Percentiles rank a stretch among this genome's conserved stretches.
Conservation (phyloP, 1,284 basidiomycete genomes). For the Ganoderma lucidum region DNA sequence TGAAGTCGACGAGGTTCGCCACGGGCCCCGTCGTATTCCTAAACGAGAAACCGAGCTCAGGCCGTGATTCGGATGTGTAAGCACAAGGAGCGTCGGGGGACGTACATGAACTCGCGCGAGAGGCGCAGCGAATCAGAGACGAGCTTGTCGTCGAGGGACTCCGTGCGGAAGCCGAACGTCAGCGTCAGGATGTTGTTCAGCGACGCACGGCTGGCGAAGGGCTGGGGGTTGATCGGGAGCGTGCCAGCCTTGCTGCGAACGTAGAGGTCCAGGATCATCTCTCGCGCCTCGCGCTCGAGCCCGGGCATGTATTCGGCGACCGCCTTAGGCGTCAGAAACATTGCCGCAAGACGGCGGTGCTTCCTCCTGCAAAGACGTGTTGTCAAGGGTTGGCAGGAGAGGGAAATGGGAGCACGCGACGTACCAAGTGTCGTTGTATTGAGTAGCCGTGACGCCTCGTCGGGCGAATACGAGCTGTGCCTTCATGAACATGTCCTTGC, state of each 20-base stretch:
- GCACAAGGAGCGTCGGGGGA: not conserved
- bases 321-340: conserved; percentile 34
- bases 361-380: too few species aligned
- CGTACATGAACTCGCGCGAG: conserved; percentile 50
- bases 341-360: too few species aligned
- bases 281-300: conserved; percentile 47
- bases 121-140: conserved; percentile 43
- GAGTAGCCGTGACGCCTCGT: conserved; percentile 50
- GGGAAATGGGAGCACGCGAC: conserved; percentile 3
- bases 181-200: conserved; percentile 51
- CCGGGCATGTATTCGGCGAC: conserved; percentile 33
- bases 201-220: conserved; percentile 41
- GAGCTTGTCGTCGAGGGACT: conserved; percentile 42
- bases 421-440: conserved; percentile 51
- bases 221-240: conserved; percentile 46
- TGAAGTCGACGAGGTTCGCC: conserved; percentile 51
- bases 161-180: conserved; percentile 47
- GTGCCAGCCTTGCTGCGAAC: conserved; percentile 41
- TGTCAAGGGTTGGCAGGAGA: too few species aligned
- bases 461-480: conserved; percentile 49
- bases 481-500: conserved; percentile 54
- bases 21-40: conserved; percentile 38
- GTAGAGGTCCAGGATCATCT: conserved; percentile 46
- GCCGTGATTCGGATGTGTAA: too few species aligned
- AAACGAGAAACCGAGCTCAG: too few species aligned